A percentile compares a stretch with the other conserved stretches of the same genome.
phyloP scores from a whole-genome alignment of 2,329 filamentous ascomycete genomes.

The Mariannaea sp. region DNA sequence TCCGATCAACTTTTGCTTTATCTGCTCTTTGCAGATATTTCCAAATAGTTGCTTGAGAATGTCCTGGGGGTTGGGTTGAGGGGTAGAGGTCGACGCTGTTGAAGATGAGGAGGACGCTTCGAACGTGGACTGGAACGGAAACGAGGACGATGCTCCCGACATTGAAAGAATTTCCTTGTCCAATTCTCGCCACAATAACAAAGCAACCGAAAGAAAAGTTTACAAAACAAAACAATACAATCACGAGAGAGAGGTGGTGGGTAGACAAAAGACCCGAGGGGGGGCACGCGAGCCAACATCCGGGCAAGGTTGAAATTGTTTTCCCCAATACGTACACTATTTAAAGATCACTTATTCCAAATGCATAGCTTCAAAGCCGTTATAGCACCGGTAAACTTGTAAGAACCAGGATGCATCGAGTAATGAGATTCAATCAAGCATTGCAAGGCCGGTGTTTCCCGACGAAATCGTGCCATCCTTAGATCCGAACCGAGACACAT shows the following conservation, averaged over 20 bases:
- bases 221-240: slow-evolving; percentile 22
- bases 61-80: slow-evolving; percentile 21
- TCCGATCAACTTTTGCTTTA: slow-evolving; percentile 33
- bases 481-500: slow-evolving; percentile 24
- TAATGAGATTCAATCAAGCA: slow-evolving; percentile 16
- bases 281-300: slow-evolving; percentile 14
- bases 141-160: slow-evolving; percentile 19
- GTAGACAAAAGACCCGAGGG: slow-evolving; percentile 2
- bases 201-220: slow-evolving; percentile 1
- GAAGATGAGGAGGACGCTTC: slow-evolving; percentile 20
- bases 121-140: slow-evolving; percentile 17
- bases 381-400: slow-evolving; percentile 11
- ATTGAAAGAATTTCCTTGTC: slow-evolving; percentile 25
- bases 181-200: slow-evolving; percentile 16
- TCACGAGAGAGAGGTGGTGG: slow-evolving; percentile 19
- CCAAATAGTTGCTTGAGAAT: slow-evolving; percentile 33
- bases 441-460: slow-evolving; percentile 33
- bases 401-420: slow-evolving; percentile 25
- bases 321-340: slow-evolving; percentile 24
- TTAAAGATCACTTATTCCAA: slow-evolving; percentile 16
- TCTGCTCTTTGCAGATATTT: slow-evolving; percentile 28
- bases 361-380: slow-evolving; percentile 14
- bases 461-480: slow-evolving; percentile 38
- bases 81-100: slow-evolving; percentile 14
- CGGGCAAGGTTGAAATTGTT: slow-evolving; percentile 22